Evolutionary conservation across 2,329 filamentous ascomycete species (phyloP), one percentile per base, ranked within the genome.

Genomic region (Ploettnerulaceae sp.): DNA sequence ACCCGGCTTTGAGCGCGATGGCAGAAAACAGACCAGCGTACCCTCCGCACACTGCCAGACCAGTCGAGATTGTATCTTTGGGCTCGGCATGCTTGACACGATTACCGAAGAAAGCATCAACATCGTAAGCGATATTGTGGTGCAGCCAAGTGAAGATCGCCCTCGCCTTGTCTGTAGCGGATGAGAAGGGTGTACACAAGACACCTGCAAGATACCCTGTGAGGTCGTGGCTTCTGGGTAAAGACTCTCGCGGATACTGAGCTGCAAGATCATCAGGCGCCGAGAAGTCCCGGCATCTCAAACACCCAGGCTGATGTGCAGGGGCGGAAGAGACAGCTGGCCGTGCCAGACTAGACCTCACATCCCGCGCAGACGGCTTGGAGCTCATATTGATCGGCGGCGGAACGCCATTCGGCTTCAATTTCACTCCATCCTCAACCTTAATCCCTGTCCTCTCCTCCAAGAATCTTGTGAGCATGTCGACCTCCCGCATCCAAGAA

Each of bases 61-160:
- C 93, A 12, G 76, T 76, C 22, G 81, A 75, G 8, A 97, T 78
- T 1, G 86, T 91, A 24, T 83, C 79, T 25, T 82, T 77, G 0
- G 89, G 84, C 0, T 81, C 84, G 32, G 80, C 81, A 6, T 76
- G 72, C 52, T 81, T 75, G 24, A 95, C 71, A 36, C 72, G 80
- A 26, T 82, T 78, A 47, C 75, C 78, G 61, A 94, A 94, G 69
- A 96, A 95, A 18, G 82, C 77, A 20, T 79, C 74, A 0, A 81
- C 80, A 63, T 97, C 88, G 64, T 97, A 98, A 36, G 75, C 75
- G 48, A 98, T 82, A 59, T 97, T 97, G 66, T 97, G 83, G 67
- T 97, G 91, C 31, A 90, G 81, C 93, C 93, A 98, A 1, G 86
- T 88, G 64, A 97, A 97, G 49, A 98, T 87, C 2, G 82, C 89